Conservation (phyloP, 2,329 filamentous ascomycete species). For the Aureobasidium sp. region DNA sequence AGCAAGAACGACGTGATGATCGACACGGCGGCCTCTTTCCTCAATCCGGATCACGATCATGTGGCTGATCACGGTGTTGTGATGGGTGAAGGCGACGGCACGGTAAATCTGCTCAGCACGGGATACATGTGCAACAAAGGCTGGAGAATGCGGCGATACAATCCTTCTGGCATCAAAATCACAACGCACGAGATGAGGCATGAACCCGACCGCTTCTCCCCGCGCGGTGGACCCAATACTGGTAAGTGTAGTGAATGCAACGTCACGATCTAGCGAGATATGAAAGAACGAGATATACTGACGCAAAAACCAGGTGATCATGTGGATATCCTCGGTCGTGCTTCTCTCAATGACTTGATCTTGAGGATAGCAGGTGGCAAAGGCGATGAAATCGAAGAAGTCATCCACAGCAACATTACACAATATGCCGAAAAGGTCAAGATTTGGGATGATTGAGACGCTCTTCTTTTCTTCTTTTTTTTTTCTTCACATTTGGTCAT, state of each 20-base stretch:
- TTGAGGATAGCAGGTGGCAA: constrained; percentile 77
- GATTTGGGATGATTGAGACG: constrained; percentile 65
- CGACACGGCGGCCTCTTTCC: constrained; percentile 62
- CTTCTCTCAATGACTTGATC: constrained; percentile 85
- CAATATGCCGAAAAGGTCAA: constrained; percentile 79
- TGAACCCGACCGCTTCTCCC: constrained; percentile 86
- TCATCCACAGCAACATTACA: constrained; percentile 70
- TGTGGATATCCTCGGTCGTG: constrained; percentile 87
- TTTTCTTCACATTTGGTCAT: no score
- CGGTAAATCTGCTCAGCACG: constrained; percentile 81
- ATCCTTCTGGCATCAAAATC: constrained; percentile 73
- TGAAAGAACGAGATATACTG: not conserved
- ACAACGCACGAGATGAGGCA: constrained; percentile 94
- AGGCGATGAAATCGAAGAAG: constrained; percentile 71
- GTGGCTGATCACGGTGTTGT: constrained; percentile 81
- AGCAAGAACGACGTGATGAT: constrained; percentile 54
- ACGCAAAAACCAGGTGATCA: constrained; percentile 62
- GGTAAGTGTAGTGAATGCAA: no score
- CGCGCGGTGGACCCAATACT: constrained; percentile 62
- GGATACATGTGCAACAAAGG: constrained; percentile 97
- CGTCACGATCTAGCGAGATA: not conserved
- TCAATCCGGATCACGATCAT: constrained; percentile 60
- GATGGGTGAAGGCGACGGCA: constrained; percentile 92
- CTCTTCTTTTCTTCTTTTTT: no score
- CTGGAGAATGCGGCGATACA: constrained; percentile 90